Conservation (phyloP, 2,329 filamentous ascomycete genomes). For the Cadophora sp. region DNA sequence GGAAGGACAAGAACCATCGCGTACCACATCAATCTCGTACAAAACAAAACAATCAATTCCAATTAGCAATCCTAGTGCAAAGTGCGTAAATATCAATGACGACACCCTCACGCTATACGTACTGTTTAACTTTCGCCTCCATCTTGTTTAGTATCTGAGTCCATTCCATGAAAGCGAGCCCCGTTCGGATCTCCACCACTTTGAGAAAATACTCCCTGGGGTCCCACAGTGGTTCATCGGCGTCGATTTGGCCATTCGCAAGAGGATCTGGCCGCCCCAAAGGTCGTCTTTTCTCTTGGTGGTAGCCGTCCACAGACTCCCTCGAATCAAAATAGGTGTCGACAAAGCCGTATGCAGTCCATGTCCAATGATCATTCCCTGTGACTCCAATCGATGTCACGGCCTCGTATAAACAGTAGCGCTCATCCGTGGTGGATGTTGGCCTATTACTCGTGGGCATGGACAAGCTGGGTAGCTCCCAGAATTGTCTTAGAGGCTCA, state of each 20-base stretch:
- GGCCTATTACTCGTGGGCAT: constrained; percentile 28
- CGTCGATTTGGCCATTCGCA: constrained; percentile 18
- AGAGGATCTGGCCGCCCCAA: constrained; percentile 24
- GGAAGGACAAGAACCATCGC: neutral
- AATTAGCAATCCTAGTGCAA: neutral
- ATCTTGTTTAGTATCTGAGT: constrained; percentile 17
- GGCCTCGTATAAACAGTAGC: constrained; percentile 22
- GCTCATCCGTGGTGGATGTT: neutral
- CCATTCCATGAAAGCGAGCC: constrained; percentile 24
- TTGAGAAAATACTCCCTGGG: constrained; percentile 30
- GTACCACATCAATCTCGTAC: neutral
- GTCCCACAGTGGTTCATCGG: constrained; percentile 20
- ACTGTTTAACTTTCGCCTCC: constrained; percentile 19
- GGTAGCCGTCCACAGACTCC: constrained; percentile 21
- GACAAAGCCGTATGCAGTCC: constrained; percentile 23
- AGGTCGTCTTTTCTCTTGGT: constrained; percentile 8
- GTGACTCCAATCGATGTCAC: constrained; percentile 26
- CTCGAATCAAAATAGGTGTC: constrained; percentile 26
- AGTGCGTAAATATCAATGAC: neutral
- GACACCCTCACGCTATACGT: neutral
- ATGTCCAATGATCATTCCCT: constrained; percentile 23
- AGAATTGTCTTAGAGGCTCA: constrained; percentile 22
- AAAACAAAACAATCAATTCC: too few relatives aligned
- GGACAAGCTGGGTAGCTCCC: constrained; percentile 25
- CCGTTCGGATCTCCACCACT: constrained; percentile 24